Base-by-base conservation (phyloP, 805 yeast species). In the Kazachstania bromeliacearum region DNA sequence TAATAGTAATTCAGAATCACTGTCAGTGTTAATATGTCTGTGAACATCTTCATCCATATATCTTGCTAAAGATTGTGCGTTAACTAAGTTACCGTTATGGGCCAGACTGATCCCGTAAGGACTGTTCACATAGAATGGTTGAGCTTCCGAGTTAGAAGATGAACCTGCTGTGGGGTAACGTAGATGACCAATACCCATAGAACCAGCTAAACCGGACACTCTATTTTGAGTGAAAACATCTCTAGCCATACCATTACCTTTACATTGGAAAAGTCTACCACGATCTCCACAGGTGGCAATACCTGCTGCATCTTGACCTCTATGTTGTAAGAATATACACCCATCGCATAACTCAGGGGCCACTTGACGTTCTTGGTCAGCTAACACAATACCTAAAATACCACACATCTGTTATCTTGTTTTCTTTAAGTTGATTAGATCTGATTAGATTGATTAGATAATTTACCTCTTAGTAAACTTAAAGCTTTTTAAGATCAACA, bases 251-350 rank as follows among this genome's bases (percentile, higher is more conserved):
- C 98, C 98, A 60, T 87, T 89, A 51, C 98, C 98, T 66, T 92
- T 92, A 62, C 98, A 92, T 65, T 89, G 97, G 65, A 85, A 88
- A 40, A 92, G 73, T 41, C 98, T 73, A 45, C 97, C 98, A 43
- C 89, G 77, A 31, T 81, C 68, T 37, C 96, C 97, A 59, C 96
- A 85, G 6, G 98, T 92, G 17, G 85, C 92, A 37, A 92, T 89
- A 45, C 98, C 98, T n/a, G 96, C 96, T 8, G 98, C 98, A 60
- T 92, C 98, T 66, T 92, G 98, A 31, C 98, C 98, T 56, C 98
- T 75, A 57, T 92, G 98, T 59, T 92, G 98, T 43, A 92, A 67
- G 59, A 81, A 89, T 65, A 87, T 75, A 44, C 89, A 80, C 5
- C 95, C 96, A 58, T 92, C 98, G 38, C 85, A 78, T 31, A 92